Conservation (phyloP, 768 basidiomycete genomes). For the Russula emetica region DNA sequence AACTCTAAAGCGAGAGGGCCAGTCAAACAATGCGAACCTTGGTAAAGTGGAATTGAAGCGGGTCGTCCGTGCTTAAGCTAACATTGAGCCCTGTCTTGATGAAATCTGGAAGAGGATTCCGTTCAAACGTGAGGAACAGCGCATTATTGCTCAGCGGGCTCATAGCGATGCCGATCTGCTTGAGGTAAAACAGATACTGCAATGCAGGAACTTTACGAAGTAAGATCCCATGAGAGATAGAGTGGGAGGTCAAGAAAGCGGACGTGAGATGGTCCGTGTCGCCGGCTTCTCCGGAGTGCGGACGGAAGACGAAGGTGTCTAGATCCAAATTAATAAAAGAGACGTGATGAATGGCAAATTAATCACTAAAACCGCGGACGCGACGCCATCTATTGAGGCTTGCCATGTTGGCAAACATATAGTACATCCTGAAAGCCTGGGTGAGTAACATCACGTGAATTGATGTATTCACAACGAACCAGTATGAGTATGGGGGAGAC, state of each 20-base stretch:
- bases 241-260: constrained; percentile 93
- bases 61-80: constrained; percentile 93
- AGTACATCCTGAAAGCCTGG: constrained; percentile 70
- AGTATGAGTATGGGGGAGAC: constrained; percentile 94
- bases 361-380: constrained; percentile 80
- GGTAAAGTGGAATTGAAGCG: constrained; percentile 96
- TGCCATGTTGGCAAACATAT: constrained; percentile 95
- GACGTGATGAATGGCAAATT: neutral
- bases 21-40: constrained; percentile 50
- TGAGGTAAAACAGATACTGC: constrained; percentile 96
- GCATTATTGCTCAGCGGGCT: constrained; percentile 98
- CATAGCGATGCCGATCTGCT: constrained; percentile 98
- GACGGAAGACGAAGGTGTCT: constrained; percentile 97
- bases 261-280: constrained; percentile 97
- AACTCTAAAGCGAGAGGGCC: neutral
- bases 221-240: constrained; percentile 98
- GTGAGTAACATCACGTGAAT: constrained; percentile 12
- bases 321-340: constrained; percentile 12
- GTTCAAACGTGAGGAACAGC: constrained; percentile 91
- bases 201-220: constrained; percentile 96
- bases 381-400: constrained; percentile 93
- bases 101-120: constrained; percentile 95
- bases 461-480: constrained; percentile 46
- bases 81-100: constrained; percentile 96
- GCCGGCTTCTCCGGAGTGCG: constrained; percentile 96